phyloP scores from a whole-genome alignment of 2,329 filamentous ascomycete genomes.

The Blastomyces silverae region DNA sequence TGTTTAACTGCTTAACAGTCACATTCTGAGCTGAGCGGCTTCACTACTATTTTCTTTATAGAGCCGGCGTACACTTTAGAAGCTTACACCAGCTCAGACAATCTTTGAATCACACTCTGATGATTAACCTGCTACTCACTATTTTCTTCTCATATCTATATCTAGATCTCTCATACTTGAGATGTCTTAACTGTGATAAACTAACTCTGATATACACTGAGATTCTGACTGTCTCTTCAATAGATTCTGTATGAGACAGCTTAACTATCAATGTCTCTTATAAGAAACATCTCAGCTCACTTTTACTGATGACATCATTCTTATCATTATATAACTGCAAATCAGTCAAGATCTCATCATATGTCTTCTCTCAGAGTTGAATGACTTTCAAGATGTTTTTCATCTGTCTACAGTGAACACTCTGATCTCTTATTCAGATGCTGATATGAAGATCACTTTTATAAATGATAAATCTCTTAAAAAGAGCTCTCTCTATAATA shows the following conservation, averaged over 20 bases:
- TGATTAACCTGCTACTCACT: too few relatives aligned
- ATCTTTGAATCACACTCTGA: too few relatives aligned
- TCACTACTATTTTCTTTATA: too few relatives aligned
- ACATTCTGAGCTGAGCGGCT: too few relatives aligned
- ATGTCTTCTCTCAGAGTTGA: not conserved
- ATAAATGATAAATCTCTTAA: slow-evolving; percentile 13
- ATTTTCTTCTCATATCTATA: not conserved
- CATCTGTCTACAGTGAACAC: slow-evolving; percentile 11
- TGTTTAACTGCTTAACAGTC: too few relatives aligned
- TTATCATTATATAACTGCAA: not conserved
- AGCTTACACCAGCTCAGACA: too few relatives aligned
- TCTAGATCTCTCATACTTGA: not conserved
- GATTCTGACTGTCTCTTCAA: not conserved
- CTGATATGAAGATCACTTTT: slow-evolving; percentile 23
- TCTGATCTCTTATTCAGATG: slow-evolving; percentile 16
- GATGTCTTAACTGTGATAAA: not conserved
- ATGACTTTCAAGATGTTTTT: not conserved
- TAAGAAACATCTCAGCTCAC: too few relatives aligned
- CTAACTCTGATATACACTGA: not conserved
- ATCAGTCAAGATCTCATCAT: too few relatives aligned
- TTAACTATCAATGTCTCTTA: not conserved
- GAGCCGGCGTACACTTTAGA: too few relatives aligned
- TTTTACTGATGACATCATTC: not conserved
- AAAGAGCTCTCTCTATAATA: slow-evolving; percentile 20
- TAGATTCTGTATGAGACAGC: not conserved